Conservation (phyloP, 2,329 filamentous ascomycete species). For the Stagonosporopsis cucurbitacearum region DNA sequence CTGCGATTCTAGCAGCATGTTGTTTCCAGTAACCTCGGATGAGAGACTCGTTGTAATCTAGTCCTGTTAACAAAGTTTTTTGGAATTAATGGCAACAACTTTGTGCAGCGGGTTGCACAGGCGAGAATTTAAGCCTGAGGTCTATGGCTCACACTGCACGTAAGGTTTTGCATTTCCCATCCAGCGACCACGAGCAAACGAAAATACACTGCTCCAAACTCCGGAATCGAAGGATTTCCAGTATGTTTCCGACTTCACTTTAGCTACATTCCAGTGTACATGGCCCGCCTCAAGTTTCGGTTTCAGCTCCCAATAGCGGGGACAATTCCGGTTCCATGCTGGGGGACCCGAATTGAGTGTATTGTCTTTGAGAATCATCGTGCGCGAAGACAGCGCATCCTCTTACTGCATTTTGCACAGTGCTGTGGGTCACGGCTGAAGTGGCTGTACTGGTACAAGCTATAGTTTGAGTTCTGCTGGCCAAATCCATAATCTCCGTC, state of each 20-base stretch:
- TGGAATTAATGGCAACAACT: background rate
- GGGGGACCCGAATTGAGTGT: background rate
- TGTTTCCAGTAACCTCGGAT: background rate
- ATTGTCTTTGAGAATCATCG: background rate
- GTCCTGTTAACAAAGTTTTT: background rate
- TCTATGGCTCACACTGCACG: background rate
- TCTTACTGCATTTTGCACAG: background rate
- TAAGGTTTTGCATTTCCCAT: too few relatives aligned
- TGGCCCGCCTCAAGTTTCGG: background rate
- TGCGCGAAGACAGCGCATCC: background rate
- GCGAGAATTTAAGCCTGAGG: background rate
- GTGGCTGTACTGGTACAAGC: background rate
- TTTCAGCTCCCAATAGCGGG: background rate
- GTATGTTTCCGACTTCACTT: background rate
- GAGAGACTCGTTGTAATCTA: too few relatives aligned
- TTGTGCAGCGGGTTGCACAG: background rate
- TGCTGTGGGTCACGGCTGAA: conserved; percentile 6
- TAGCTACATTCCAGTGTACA: background rate
- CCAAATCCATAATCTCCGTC: background rate
- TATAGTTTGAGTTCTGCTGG: background rate
- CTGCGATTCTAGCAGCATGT: background rate
- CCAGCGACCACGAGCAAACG: too few relatives aligned
- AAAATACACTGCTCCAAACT: too few relatives aligned
- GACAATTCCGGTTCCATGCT: background rate
- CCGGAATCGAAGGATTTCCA: too few relatives aligned